Percentiles rank a stretch among this genome's conserved stretches.
These are phyloP conservation scores for Fusarium fujikuroi DNA, from an alignment of 2,329 filamentous ascomycete species.

Conservation along the genomic window DNA sequence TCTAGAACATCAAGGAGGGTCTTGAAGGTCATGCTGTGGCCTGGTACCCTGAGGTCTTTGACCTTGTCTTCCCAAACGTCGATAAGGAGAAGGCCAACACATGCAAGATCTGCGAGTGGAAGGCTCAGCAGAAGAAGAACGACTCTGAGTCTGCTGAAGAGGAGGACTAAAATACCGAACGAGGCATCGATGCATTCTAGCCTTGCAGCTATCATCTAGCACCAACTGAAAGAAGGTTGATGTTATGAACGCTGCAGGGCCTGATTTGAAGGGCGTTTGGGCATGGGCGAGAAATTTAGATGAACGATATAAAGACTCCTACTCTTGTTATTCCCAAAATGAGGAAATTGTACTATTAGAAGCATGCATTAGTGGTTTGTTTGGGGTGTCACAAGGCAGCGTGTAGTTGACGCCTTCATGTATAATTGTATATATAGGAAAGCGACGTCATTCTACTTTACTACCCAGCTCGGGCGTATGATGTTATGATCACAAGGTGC, in stretches of 20 bases:
- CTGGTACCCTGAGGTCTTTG: constrained; percentile 96
- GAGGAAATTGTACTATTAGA: constrained; percentile 45
- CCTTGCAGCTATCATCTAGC: neutral
- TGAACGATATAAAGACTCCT: constrained; percentile 47
- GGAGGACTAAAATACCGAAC: constrained; percentile 46
- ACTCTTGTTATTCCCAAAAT: constrained; percentile 44
- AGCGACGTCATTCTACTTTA: constrained; percentile 32
- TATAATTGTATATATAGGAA: constrained; percentile 45
- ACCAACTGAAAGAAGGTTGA: neutral
- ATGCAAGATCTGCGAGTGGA: constrained; percentile 72
- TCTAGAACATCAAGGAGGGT: constrained; percentile 95
- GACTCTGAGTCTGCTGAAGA: constrained; percentile 51
- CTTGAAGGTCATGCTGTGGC: constrained; percentile 90
- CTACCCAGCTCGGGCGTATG: neutral
- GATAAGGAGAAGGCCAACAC: constrained; percentile 78
- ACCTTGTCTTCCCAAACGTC: constrained; percentile 86
- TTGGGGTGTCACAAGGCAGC: constrained; percentile 24
- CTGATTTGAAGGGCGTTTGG: constrained; percentile 44
- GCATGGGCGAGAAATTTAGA: constrained; percentile 44
- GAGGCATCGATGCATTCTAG: constrained; percentile 5
- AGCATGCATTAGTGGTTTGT: constrained; percentile 40
- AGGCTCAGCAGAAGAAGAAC: constrained; percentile 58
- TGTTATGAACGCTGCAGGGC: constrained; percentile 14
- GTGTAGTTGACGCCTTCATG: constrained; percentile 35
- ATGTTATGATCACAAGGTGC: neutral